Conservation (phyloP, 148 eudicot species). For the Tetragonia tetragonoides region DNA sequence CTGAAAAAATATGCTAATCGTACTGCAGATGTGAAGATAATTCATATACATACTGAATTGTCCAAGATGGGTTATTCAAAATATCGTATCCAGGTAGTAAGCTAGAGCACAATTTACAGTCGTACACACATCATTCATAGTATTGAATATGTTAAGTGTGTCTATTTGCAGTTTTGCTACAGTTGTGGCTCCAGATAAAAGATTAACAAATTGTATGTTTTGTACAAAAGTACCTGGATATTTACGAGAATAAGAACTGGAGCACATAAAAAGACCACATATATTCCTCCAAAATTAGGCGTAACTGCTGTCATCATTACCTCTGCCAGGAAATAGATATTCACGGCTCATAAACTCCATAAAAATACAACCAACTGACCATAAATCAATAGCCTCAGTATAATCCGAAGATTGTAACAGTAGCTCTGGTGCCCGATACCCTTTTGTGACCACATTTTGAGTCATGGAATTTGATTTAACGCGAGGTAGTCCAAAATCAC, state of each 20-base stretch:
- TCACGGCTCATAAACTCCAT: conserved; percentile 94
- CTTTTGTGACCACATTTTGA: conserved; percentile 89
- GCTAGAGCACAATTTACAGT: background rate
- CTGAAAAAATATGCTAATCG: background rate
- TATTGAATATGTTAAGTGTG: background rate
- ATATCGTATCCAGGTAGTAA: background rate
- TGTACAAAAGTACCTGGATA: background rate
- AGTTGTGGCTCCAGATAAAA: background rate
- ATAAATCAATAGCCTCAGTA: conserved; percentile 88
- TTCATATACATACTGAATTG: background rate
- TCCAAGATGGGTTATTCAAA: too few species aligned
- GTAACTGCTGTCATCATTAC: conserved; percentile 85
- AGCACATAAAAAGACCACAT: background rate
- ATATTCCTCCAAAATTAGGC: conserved; percentile 82
- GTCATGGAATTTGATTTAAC: conserved; percentile 95
- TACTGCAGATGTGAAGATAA: background rate
- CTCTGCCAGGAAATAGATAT: conserved; percentile 94
- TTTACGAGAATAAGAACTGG: background rate
- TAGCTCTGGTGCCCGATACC: conserved; percentile 95
- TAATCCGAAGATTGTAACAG: conserved; percentile 87
- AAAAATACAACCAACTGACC: conserved; percentile 97
- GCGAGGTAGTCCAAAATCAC: conserved; percentile 97
- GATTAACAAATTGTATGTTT: background rate
- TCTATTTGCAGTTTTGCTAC: background rate
- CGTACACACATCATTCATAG: background rate